Base-by-base conservation (phyloP, 805 yeast species). In the Candida loeiensis region DNA sequence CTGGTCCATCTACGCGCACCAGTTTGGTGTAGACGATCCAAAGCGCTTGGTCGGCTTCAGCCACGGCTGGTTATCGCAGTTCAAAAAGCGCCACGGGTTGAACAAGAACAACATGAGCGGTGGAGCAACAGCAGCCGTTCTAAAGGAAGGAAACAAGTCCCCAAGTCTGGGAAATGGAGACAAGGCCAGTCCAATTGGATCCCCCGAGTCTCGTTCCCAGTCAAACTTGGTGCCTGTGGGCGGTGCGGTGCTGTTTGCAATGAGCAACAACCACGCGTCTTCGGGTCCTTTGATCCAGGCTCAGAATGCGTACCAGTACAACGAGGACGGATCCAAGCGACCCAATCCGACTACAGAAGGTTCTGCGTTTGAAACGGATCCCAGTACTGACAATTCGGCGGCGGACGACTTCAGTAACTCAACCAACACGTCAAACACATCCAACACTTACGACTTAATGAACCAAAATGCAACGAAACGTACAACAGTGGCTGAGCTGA, bases 41-140 rank as follows among this genome's bases (percentile, higher is more conserved):
- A 79, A 78, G 51, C 59, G 85, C 40, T 54, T 74, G 40, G 69
- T 66, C 19, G 66, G 71, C 12, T 79, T 77, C 46, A 73, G 79
- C 47, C 82, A 78, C 53, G 85, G 85, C 6, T 79, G 84, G 84
- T 56, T 79, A 31, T 63, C 76, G 9, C 80, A 75, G 49, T 79
- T 79, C 56, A 79, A 79, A 54, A 77, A 74, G 47, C 58, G 82
- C 36, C 81, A 78, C 49, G 80, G 76, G 1, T 55, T 75, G 30
- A 63, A 64, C 45, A 61, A 57, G 45, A 53, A 59, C 32, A 46
- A 63, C 37, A 56, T 58, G 64, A 50, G 55, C 36, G 56, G 53
- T 27, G 32, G 19, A 24, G 13, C 28, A 14, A 15, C 28, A 4
- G 19, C 36, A 6, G 34, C 15, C 6, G 4, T 22, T 5, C n/a